Evolutionary conservation across 805 yeast genomes (phyloP), one percentile per base, ranked within the genome.

Genomic region (Suhomyces emberorum): DNA sequence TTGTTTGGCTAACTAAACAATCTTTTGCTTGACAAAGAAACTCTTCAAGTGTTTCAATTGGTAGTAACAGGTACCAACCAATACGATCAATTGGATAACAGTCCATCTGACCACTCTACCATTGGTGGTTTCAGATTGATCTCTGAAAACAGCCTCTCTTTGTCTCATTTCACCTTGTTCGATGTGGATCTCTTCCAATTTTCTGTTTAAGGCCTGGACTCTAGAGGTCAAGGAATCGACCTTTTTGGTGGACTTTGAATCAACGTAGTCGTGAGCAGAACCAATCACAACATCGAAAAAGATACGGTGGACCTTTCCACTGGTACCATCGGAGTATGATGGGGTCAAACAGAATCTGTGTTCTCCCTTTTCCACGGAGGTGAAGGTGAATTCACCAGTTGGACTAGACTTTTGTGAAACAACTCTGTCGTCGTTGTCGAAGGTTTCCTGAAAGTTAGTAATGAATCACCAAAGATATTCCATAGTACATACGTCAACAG

Each of bases 1-100:
- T n/a, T n/a, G n/a, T n/a, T n/a, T n/a, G n/a, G n/a, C n/a, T 9
- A 20, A 23, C 28, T 68, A 86, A 14, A 88, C 81, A 41, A 87
- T 77, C 66, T 88, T 88, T 57, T 88, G 95, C 64, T 87, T 88
- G 42, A 86, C 81, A 57, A 88, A 88, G 75, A 88, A 87, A 28
- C 79, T 63, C 63, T 83, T 83, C 63, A 88, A 73, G 52, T 84
- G 88, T 37, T 72, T 72, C 57, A 88, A 63, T 65, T 88, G 96
- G 72, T 85, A 77, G 27, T 70, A 72, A 50, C 96, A 84, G 7
- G 89, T 79, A 11, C 69, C 75, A 7, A 75, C 70, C 48, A 88
- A 70, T 2, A 83, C 87, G 15, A 77, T 17, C 31, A 85, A 55
- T 65, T 88, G 96, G 31, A 84, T 54, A 33, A 85, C 46, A 9